phyloP scores from a whole-genome alignment of 2,329 filamentous ascomycete genomes.

The Hortaea sp. region DNA sequence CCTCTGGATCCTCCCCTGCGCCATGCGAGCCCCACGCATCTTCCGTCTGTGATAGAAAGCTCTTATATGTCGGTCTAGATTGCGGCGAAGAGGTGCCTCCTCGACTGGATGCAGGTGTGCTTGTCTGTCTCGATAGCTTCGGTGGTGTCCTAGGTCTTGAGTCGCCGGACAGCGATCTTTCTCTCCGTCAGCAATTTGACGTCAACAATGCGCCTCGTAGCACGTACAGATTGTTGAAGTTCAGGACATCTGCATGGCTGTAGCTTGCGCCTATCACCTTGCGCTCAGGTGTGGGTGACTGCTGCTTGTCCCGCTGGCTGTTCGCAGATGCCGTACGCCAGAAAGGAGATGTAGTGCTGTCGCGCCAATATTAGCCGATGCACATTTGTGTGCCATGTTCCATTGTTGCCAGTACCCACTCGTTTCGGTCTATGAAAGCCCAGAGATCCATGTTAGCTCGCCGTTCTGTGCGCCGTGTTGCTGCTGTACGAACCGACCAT shows the following conservation, averaged over 20 bases:
- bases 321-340: conserved; percentile 56
- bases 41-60: conserved; percentile 70
- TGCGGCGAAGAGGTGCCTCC: conserved; percentile 46
- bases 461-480: conserved; percentile 11
- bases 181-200: background rate
- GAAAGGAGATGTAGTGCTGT: conserved; percentile 77
- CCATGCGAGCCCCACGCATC: conserved; percentile 67
- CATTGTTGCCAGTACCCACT: conserved; percentile 16
- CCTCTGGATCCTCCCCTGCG: conserved; percentile 56
- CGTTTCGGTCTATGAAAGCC: conserved; percentile 26
- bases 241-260: conserved; percentile 90
- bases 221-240: conserved; percentile 69
- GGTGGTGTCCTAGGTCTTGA: conserved; percentile 68
- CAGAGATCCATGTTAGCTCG: conserved; percentile 30
- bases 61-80: conserved; percentile 61
- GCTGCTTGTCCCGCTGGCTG: conserved; percentile 27
- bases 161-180: conserved; percentile 18
- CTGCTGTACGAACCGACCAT: conserved; percentile 77
- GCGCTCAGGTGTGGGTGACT: conserved; percentile 40
- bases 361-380: conserved; percentile 1
- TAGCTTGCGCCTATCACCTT: conserved; percentile 90
- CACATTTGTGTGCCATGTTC: background rate
- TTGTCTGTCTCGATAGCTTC: conserved; percentile 47
- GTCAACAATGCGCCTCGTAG: background rate
- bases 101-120: conserved; percentile 44